Evolutionary conservation across 768 basidiomycete species (phyloP), one percentile per base, ranked within the genome.

Genomic region (Lyophyllum semitale): DNA sequence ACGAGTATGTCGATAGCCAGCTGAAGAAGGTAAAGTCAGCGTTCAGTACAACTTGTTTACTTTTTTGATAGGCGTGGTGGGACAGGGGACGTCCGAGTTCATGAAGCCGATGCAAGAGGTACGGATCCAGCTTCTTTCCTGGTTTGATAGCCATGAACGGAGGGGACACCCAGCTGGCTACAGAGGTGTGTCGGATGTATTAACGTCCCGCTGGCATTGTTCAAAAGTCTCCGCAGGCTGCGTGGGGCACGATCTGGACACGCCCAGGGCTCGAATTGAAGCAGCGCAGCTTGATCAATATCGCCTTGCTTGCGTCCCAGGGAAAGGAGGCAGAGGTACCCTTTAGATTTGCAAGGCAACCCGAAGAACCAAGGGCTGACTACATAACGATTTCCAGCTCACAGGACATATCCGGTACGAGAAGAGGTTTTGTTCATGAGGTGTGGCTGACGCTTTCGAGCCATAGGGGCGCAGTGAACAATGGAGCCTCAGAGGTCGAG

Each of bases 81-180:
- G n/a, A 17, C 46, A 60, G 59, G 55, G 55, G 8, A 26, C 54
- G 13, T 76, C 77, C 2, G 76, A 77, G 9, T 78, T 79, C 53
- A 77, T 78, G 78, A 71, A 66, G 59, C 75, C 77, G 0, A 78
- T 79, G 74, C 77, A 77, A 62, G 72, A 77, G 65, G 71, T 71
- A 30, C 25, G 53, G 37, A 15, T 27, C 13, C 18, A 25, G 37
- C 11, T 23, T 45, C 4, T 3, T n/a, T 7, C 8, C 13, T n/a
- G 30, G 23, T 30, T 52, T 12, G 30, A n/a, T 33, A 43, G 49
- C 23, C 45, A n/a, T 51, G 35, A 48, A 13, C 40, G 3, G 7
- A 25, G 13, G 26, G 8, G 20, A 27, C 12, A 23, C 35, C 9
- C 25, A 73, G 67, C 63, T 79, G 30, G 71, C 74, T 23, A 76